Conservation (phyloP, 345 rosid genomes). For the Acer campestre region DNA sequence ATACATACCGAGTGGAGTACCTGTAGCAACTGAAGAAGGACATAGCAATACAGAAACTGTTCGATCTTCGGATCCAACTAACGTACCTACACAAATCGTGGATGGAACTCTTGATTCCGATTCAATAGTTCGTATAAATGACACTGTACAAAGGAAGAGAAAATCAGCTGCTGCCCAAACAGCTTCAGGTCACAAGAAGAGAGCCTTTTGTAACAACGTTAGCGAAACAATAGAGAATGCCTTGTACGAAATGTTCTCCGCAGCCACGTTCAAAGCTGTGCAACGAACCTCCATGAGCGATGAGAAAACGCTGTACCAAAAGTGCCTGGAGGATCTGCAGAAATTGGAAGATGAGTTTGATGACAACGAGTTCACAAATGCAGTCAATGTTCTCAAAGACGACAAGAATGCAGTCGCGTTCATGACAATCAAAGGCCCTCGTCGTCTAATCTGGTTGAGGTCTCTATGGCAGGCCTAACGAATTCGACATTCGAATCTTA, state of each 20-base stretch:
- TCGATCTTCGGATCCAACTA: slow-evolving; percentile 33
- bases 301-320: slow-evolving; percentile 35
- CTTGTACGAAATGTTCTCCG: slow-evolving; percentile 33
- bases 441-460: slow-evolving; percentile 35
- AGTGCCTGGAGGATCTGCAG: slow-evolving; percentile 45
- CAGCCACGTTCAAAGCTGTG: slow-evolving; percentile 23
- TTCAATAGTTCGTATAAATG: slow-evolving; percentile 30
- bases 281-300: slow-evolving; percentile 25
- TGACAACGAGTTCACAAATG: slow-evolving; percentile 31
- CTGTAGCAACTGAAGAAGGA: slow-evolving; percentile 31
- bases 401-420: slow-evolving; percentile 41
- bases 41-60: slow-evolving; percentile 42
- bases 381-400: slow-evolving; percentile 38
- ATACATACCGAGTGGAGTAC: slow-evolving; percentile 21
- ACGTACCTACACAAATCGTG: slow-evolving; percentile 28
- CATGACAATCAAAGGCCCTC: slow-evolving; percentile 35
- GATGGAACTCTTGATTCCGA: slow-evolving; percentile 42
- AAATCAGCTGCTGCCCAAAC: slow-evolving; percentile 16
- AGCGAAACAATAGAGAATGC: slow-evolving; percentile 33
- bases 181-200: slow-evolving; percentile 30
- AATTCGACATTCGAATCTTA: neutral
- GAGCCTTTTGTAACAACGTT: slow-evolving; percentile 15
- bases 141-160: slow-evolving; percentile 28
- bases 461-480: slow-evolving; percentile 28
- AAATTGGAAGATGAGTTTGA: slow-evolving; percentile 34